phyloP scores from a whole-genome alignment of 306 rosid species.

The Cicer pinnatifidum region DNA sequence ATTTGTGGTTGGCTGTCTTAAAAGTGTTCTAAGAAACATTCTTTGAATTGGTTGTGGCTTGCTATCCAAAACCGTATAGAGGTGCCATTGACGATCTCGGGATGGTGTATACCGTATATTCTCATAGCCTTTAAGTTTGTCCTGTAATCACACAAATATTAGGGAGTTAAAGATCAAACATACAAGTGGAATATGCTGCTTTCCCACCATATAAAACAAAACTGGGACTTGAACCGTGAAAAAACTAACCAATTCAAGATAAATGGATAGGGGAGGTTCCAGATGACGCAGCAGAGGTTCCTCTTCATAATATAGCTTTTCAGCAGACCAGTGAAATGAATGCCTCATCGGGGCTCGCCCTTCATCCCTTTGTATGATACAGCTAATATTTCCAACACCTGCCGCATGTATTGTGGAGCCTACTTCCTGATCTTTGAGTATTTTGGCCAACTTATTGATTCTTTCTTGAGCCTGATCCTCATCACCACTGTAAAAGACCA shows the following conservation, averaged over 20 bases:
- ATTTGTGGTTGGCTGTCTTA: constrained; percentile 81
- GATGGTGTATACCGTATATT: constrained; percentile 86
- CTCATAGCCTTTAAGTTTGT: constrained; percentile 87
- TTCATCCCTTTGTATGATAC: constrained; percentile 97
- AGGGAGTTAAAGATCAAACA: constrained; percentile 45
- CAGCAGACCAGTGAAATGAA: constrained; percentile 93
- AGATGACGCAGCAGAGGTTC: constrained; percentile 94
- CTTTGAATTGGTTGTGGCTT: constrained; percentile 76
- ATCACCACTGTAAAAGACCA: constrained; percentile 80
- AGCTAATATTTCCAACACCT: constrained; percentile 90
- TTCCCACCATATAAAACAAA: constrained; percentile 28
- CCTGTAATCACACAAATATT: constrained; percentile 58
- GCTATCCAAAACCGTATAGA: constrained; percentile 75
- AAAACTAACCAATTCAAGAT: constrained; percentile 93
- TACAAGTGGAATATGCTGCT: constrained; percentile 35
- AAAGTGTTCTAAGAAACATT: constrained; percentile 93
- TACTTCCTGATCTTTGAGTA: constrained; percentile 81
- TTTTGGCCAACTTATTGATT: constrained; percentile 84
- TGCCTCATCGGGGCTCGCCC: constrained; percentile 99
- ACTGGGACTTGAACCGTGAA: constrained; percentile 36
- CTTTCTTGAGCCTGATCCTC: constrained; percentile 99
- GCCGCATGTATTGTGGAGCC: constrained; percentile 68
- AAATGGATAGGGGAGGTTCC: constrained; percentile 96
- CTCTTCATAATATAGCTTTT: constrained; percentile 76
- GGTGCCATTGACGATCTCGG: constrained; percentile 97